A percentile compares a stretch with the other conserved stretches of the same genome.
Evolutionary conservation across 345 rosid species (phyloP).

Genomic region (Eucalyptus urophylla): DNA sequence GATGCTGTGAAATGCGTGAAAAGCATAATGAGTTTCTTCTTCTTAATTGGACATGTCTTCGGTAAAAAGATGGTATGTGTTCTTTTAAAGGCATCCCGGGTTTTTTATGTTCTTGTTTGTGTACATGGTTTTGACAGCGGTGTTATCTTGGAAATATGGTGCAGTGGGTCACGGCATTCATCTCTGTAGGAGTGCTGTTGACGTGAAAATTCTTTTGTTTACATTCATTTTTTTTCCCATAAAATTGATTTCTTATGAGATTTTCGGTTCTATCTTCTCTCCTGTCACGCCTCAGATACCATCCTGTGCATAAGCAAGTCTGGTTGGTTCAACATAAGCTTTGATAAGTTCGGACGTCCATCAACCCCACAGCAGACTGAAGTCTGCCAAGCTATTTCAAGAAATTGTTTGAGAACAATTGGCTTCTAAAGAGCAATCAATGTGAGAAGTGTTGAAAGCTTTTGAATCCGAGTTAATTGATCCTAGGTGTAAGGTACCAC

Average conservation of each 20-base stretch:
- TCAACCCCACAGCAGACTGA: slow-evolving; percentile 79
- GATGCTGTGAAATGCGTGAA: not conserved
- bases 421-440: slow-evolving; percentile 93
- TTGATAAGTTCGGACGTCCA: slow-evolving; percentile 94
- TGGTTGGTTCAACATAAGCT: slow-evolving; percentile 83
- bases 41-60: not conserved
- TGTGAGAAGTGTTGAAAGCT: slow-evolving; percentile 17
- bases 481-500: slow-evolving; percentile 74
- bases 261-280: not conserved
- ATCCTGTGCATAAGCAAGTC: slow-evolving; percentile 73
- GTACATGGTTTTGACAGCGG: not conserved
- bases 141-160: not conserved
- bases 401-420: slow-evolving; percentile 61
- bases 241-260: not conserved
- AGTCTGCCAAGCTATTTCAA: slow-evolving; percentile 84
- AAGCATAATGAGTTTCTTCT: not conserved
- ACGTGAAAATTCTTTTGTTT: not conserved
- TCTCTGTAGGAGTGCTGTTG: not conserved
- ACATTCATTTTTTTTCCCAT: not conserved
- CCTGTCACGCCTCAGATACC: slow-evolving; percentile 35
- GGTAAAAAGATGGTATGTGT: not conserved
- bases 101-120: not conserved
- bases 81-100: not conserved
- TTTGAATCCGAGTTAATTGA: slow-evolving; percentile 70
- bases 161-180: not conserved